A percentile compares a stretch with the other conserved stretches of the same genome.
phyloP scores from a whole-genome alignment of 2,329 filamentous ascomycete genomes.

The Helotiales sp. region DNA sequence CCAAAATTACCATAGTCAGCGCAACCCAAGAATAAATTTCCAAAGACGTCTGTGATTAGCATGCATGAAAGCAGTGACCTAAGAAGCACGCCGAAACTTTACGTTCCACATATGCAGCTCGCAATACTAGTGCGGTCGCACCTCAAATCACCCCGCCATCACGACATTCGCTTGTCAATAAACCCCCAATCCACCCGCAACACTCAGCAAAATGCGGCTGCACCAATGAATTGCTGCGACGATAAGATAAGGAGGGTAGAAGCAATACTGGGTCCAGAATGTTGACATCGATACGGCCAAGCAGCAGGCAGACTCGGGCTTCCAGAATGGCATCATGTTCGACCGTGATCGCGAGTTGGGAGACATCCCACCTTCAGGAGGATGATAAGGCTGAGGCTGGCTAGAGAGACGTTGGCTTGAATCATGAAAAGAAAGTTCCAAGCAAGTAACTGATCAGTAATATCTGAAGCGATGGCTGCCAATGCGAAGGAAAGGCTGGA shows the following conservation, averaged over 20 bases:
- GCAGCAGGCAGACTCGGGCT: not conserved
- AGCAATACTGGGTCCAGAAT: not conserved
- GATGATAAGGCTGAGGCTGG: too few species aligned
- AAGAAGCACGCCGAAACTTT: too few species aligned
- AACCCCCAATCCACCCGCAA: not conserved
- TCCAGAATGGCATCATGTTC: not conserved
- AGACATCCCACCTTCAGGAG: too few species aligned
- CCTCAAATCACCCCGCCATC: not conserved
- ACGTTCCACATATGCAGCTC: too few species aligned
- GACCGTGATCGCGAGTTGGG: not conserved
- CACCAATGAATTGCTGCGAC: too few species aligned
- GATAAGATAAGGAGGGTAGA: not conserved
- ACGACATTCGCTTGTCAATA: not conserved
- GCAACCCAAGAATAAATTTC: too few species aligned
- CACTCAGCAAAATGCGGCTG: too few species aligned
- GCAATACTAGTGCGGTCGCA: not conserved
- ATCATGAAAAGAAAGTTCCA: too few species aligned
- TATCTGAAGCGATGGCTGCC: not conserved
- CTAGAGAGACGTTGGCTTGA: too few species aligned
- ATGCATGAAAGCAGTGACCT: too few species aligned
- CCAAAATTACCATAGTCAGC: too few species aligned
- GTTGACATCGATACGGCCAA: not conserved
- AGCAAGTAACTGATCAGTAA: not conserved
- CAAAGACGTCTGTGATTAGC: too few species aligned
- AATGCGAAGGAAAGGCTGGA: not conserved